These are phyloP conservation scores for Bauhinia variegata DNA, from an alignment of 306 rosid species.

Conservation along the genomic window DNA sequence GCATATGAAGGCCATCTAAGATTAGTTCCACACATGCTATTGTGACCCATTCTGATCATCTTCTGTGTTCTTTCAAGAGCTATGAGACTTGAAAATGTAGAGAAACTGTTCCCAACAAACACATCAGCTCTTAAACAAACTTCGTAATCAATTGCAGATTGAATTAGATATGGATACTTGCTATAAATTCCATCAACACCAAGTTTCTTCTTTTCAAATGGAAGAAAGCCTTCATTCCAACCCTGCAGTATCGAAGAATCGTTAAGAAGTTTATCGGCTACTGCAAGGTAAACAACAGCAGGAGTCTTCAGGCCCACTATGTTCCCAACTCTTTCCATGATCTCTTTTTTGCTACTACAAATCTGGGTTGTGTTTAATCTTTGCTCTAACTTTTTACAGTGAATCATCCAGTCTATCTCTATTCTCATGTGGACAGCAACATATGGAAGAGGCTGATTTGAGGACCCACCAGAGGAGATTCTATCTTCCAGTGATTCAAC, in stretches of 20 bases:
- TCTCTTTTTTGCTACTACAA: conserved; percentile 82
- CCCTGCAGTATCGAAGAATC: conserved; percentile 63
- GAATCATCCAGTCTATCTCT: conserved; percentile 97
- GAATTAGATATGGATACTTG: conserved; percentile 82
- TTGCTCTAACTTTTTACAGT: conserved; percentile 78
- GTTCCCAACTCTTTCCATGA: conserved; percentile 69
- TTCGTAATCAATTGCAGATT: conserved; percentile 90
- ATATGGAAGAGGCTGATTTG: conserved; percentile 49
- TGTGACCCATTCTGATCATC: conserved; percentile 50
- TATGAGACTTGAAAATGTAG: conserved; percentile 87
- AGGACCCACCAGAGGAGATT: conserved; percentile 15
- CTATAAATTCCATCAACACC: conserved; percentile 61
- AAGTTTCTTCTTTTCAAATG: conserved; percentile 78
- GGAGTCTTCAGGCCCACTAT: conserved; percentile 52
- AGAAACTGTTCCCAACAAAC: conserved; percentile 92
- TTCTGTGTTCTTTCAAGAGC: conserved; percentile 88
- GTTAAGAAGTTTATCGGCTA: conserved; percentile 78
- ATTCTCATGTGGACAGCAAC: conserved; percentile 93
- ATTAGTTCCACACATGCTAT: conserved; percentile 50
- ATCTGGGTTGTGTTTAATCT: conserved; percentile 65
- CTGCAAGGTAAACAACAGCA: conserved; percentile 67
- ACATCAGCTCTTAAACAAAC: conserved; percentile 78
- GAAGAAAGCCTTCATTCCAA: conserved; percentile 74
- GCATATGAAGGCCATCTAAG: conserved; percentile 85
- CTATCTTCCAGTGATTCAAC: conserved; percentile 17